Percentiles rank a stretch among this genome's conserved stretches.
Conservation (phyloP, 73 alveolate genomes). For the Paraurostyla sp. region DNA sequence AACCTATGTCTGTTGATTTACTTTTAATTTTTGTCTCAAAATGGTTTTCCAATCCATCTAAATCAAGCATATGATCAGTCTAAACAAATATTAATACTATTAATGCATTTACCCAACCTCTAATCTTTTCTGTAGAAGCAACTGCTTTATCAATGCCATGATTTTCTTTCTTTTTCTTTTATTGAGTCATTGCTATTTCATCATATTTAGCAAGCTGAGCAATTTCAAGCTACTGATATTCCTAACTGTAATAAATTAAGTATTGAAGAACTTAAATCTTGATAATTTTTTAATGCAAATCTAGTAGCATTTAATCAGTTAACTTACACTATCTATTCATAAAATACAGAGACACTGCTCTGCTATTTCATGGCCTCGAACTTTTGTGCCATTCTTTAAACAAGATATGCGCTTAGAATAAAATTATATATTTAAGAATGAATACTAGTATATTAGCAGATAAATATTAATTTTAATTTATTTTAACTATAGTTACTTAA, state of each 20-base stretch:
- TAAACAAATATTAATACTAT: not conserved
- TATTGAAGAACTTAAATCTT: too few relatives aligned
- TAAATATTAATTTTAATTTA: too few relatives aligned
- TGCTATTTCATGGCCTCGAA: too few relatives aligned
- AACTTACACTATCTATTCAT: too few relatives aligned
- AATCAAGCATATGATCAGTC: not conserved
- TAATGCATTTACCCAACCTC: not conserved
- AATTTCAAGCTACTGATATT: not conserved
- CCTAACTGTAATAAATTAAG: not conserved
- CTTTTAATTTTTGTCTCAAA: constrained; percentile 31
- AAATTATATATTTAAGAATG: too few relatives aligned
- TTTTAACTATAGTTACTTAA: too few relatives aligned
- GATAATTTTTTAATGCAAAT: too few relatives aligned
- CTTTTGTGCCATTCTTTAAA: too few relatives aligned
- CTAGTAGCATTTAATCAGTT: too few relatives aligned
- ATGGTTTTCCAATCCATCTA: not conserved
- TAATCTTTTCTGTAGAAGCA: constrained; percentile 67
- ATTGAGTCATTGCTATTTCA: not conserved
- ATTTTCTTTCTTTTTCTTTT: not conserved
- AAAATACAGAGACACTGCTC: too few relatives aligned
- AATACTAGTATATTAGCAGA: too few relatives aligned
- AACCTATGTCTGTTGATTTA: constrained; percentile 29
- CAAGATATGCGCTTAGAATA: too few relatives aligned
- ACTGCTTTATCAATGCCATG: constrained; percentile 31
- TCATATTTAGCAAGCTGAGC: not conserved